Evolutionary conservation across 2,329 filamentous ascomycete genomes (phyloP), one percentile per base, ranked within the genome.

Genomic region (Colletotrichum chlorophyti): DNA sequence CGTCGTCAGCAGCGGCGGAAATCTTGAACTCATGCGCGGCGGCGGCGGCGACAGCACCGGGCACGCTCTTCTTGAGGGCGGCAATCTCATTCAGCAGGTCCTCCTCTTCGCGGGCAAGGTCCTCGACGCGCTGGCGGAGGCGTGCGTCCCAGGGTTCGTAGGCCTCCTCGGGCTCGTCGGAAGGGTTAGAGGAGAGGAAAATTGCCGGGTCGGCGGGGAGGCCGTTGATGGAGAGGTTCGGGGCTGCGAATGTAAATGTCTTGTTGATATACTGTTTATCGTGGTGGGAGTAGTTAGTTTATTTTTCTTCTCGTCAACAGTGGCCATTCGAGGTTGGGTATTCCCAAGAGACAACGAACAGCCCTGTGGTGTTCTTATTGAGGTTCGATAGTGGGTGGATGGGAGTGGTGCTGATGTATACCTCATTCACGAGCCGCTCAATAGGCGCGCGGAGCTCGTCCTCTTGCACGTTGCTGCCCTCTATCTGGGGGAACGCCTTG

Each of bases 401-500:
- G n/a, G n/a, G n/a, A n/a, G n/a, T n/a, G n/a, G n/a, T n/a, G n/a
- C n/a, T n/a, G n/a, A n/a, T n/a, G n/a, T n/a, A 26, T 69, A 88
- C 86, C 68, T 86, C 80, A 53, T 84, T 77, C 11, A 89, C 83
- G 3, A 87, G 76, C 62, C 77, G 72, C 65, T 88, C 85, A 19
- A 89, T 87, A 46, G 80, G 76, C 60, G 77, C 76, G 52, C 86
- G 78, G 66, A 88, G 71, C 61, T 83, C 81, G 68, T 88, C 85
- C 58, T 83, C 81, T 19, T 60, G 53, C 9, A 35, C 50, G 14
- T 24, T 37, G 15, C 23, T 53, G 17, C 74, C 75, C 37, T 85
- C 84, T 27, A 87, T 82, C 0, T 85, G 84, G 21, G 90, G 90
- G 53, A 93, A 86, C 47, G 85, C 85, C 65, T 83, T 81, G 71